A percentile compares a stretch with the other conserved stretches of the same genome.
Conservation (phyloP, 441 rosid genomes). For the Hypseocharis bilobata region DNA sequence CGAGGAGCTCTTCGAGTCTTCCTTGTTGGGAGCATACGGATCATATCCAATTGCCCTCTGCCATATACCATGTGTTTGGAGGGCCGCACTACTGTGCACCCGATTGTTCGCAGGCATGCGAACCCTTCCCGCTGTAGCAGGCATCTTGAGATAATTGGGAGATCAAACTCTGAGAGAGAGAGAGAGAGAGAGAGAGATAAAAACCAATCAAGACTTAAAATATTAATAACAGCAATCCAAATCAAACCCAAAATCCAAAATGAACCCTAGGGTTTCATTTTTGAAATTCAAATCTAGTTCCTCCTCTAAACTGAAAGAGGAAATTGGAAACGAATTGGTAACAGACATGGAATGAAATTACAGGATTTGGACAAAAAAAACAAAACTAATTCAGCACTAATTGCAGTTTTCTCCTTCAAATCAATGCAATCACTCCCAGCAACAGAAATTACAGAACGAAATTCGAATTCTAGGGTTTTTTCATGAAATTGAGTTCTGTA, state of each 20-base stretch:
- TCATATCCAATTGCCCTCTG: conserved; percentile 94
- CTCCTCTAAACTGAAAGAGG: too few relatives aligned
- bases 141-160: conserved; percentile 44
- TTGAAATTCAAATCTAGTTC: too few relatives aligned
- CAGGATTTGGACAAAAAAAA: background rate
- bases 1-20: conserved; percentile 44
- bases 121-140: conserved; percentile 93
- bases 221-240: too few relatives aligned
- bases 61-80: conserved; percentile 95
- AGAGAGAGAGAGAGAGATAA: background rate
- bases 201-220: background rate
- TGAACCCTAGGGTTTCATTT: background rate
- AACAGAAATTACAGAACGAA: too few relatives aligned
- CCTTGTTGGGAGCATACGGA: conserved; percentile 82
- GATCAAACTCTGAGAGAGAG: conserved; percentile 13
- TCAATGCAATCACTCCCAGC: too few relatives aligned
- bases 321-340: background rate
- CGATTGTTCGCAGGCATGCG: conserved; percentile 98
- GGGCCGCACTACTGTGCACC: conserved; percentile 93
- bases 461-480: background rate
- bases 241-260: background rate
- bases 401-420: background rate
- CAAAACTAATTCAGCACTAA: background rate
- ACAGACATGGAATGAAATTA: background rate
- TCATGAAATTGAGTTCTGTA: background rate